These are phyloP conservation scores for Ustilago sp. DNA, from an alignment of 1,284 basidiomycete genomes.

Conservation along the genomic window DNA sequence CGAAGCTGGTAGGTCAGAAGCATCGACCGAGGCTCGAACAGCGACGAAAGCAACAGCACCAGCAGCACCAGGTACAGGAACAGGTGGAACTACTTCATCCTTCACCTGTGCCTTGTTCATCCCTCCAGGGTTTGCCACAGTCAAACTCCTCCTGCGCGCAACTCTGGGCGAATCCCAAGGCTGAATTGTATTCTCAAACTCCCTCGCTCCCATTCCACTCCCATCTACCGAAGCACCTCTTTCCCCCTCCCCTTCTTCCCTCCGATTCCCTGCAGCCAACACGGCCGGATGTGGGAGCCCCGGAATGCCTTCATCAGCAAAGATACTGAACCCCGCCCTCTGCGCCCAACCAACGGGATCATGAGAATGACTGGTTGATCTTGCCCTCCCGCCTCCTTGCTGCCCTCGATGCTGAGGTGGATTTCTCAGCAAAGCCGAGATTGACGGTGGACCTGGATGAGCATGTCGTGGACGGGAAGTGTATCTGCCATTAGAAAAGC, in stretches of 20 bases:
- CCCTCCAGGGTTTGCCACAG: constrained; percentile 3
- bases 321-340: constrained; percentile 16
- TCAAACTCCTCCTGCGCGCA: constrained; percentile 13
- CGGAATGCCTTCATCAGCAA: constrained; percentile 30
- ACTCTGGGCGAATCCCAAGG: constrained; percentile 39
- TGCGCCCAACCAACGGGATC: constrained; percentile 21
- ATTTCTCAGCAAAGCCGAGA: constrained; percentile 13
- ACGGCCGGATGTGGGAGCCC: constrained; percentile 40
- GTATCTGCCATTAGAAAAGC: constrained; percentile 28
- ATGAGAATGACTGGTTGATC: constrained; percentile 32
- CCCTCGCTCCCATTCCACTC: neutral
- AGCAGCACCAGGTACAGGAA: neutral
- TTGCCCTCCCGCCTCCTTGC: neutral
- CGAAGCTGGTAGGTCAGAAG: constrained; percentile 14
- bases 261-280: constrained; percentile 4
- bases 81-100: neutral
- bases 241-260: neutral
- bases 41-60: neutral
- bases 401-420: constrained; percentile 8
- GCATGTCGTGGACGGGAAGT: constrained; percentile 34
- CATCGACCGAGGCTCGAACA: constrained; percentile 19
- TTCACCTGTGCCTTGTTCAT: neutral
- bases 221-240: constrained; percentile 12
- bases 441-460: constrained; percentile 35
- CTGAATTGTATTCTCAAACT: constrained; percentile 34